phyloP scores from a whole-genome alignment of 2,329 filamentous ascomycete genomes.

The Sarocladium brachiariae region DNA sequence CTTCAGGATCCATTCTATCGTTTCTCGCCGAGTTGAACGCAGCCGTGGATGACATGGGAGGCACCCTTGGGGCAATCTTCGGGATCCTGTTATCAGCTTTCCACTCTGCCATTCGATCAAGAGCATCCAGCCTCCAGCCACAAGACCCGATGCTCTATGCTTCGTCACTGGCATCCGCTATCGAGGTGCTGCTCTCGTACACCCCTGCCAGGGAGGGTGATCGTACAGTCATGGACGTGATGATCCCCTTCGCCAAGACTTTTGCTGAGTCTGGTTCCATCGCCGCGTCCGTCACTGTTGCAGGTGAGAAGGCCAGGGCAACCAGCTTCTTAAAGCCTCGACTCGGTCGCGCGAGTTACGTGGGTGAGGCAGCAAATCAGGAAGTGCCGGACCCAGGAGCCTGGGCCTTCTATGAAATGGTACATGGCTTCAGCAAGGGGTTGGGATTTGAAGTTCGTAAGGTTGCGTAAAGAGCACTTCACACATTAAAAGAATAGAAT shows the following conservation, averaged over 20 bases:
- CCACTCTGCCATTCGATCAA: slow-evolving; percentile 28
- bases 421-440: background rate
- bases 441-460: background rate
- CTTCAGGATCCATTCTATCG: slow-evolving; percentile 23
- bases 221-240: slow-evolving; percentile 63
- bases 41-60: slow-evolving; percentile 33
- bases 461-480: background rate
- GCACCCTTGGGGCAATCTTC: slow-evolving; percentile 27
- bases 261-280: slow-evolving; percentile 44
- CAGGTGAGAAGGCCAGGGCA: slow-evolving; percentile 22
- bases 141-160: slow-evolving; percentile 14
- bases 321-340: slow-evolving; percentile 20
- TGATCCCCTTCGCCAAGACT: slow-evolving; percentile 60
- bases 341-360: slow-evolving; percentile 23
- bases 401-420: slow-evolving; percentile 24
- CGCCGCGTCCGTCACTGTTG: slow-evolving; percentile 33
- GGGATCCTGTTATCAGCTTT: slow-evolving; percentile 32
- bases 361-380: slow-evolving; percentile 21
- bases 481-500: no score
- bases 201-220: slow-evolving; percentile 22
- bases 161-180: slow-evolving; percentile 15
- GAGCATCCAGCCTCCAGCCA: slow-evolving; percentile 12
- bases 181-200: slow-evolving; percentile 19
- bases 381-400: slow-evolving; percentile 23
- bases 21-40: slow-evolving; percentile 37